Percentiles rank a stretch among this genome's conserved stretches.
Evolutionary conservation across 2,329 filamentous ascomycete genomes (phyloP).

Genomic region (Aspergillus fumigatiaffinis): DNA sequence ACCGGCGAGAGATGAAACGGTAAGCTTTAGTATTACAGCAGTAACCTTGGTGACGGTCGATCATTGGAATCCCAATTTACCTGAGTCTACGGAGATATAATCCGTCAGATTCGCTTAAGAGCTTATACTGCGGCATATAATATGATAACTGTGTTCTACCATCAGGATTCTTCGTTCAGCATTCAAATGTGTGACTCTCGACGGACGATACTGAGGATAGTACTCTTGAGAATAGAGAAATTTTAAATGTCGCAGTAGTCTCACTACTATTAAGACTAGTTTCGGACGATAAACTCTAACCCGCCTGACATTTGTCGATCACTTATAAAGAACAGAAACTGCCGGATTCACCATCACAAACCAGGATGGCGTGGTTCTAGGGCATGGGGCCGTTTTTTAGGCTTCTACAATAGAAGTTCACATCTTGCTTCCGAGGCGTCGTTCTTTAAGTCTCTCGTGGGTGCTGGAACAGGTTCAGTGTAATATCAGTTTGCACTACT

Average conservation of each 20-base stretch:
- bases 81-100: too few relatives aligned
- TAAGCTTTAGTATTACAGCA: background rate
- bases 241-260: background rate
- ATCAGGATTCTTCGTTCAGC: too few relatives aligned
- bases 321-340: too few relatives aligned
- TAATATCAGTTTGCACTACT: background rate
- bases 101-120: too few relatives aligned
- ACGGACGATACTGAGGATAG: background rate
- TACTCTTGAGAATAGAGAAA: too few relatives aligned
- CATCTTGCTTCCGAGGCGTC: too few relatives aligned
- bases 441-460: too few relatives aligned
- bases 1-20: background rate
- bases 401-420: background rate
- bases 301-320: background rate
- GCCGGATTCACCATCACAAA: background rate
- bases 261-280: background rate
- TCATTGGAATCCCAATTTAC: background rate
- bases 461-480: background rate
- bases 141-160: background rate
- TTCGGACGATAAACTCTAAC: background rate
- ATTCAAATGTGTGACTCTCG: background rate
- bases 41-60: background rate
- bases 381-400: background rate
- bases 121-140: too few relatives aligned
- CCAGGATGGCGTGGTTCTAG: background rate